Evolutionary conservation across 73 alveolate genomes (phyloP), one percentile per base, ranked within the genome.

Genomic region (Paramecium biaurelia): DNA sequence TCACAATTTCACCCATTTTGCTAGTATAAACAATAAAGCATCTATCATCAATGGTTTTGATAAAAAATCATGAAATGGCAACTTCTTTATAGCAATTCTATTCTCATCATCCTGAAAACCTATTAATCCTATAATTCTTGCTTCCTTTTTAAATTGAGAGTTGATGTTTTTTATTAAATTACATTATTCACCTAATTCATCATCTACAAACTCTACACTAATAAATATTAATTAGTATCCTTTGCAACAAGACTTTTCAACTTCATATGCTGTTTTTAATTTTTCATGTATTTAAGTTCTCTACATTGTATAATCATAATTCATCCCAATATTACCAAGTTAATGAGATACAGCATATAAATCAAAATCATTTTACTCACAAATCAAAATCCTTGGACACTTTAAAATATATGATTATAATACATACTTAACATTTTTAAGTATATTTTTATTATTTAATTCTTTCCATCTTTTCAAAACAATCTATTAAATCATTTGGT

Each of bases 391-490:
- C 30, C 34, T 7, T 28, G 86, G 86, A 38, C 86, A 72, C 86
- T 53, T 18, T 18, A 5, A 72, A 38, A 38, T 38, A 35, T 28
- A 14, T 4, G 4, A 30, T n/a, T 24, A 32, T 11, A 2, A 2
- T 11, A 0, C 8, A 2, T 63, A 63, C 84, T 63, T 63, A 32
- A 20, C 84, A 63, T 11, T 63, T 63, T 63, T 63, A 63, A 23
- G 84, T 26, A 63, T 30, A 63, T 30, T 63, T 63, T 30, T 63
- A 30, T 63, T 63, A 14, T 32, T 63, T 63, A 30, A 63, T 63
- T 63, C 84, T 63, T 63, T 63, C 84, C 86, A 72, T 72, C 67
- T 72, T 72, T 37, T 72, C 86, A 72, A 72, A 72, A 72, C 86
- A 72, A 35, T 72, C 86, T n/a, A 72, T 72, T 72, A 72, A 72